Evolutionary conservation across 495 filamentous ascomycete genomes (phyloP).

Genomic region (Neurospora sp.): DNA sequence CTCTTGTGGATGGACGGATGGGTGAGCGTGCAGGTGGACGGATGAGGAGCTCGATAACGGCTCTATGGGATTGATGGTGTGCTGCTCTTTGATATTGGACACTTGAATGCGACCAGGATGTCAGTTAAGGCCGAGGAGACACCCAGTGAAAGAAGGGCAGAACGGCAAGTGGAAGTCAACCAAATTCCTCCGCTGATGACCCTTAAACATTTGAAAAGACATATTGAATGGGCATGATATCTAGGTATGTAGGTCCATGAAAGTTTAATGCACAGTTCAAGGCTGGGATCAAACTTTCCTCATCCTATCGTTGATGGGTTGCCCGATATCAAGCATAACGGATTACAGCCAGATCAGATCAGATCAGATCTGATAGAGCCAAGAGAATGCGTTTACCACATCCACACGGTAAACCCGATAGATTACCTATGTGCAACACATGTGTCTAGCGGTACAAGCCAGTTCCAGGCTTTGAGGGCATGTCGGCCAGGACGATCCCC

Average conservation of each 20-base stretch:
- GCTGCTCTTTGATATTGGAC: not conserved
- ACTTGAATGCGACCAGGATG: not conserved
- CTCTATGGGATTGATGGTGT: not conserved
- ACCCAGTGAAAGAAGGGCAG: not conserved
- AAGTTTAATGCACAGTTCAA: not conserved
- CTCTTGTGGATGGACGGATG: not conserved
- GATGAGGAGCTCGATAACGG: not conserved
- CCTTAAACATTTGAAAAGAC: not conserved
- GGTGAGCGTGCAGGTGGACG: not conserved
- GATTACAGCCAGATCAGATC: not conserved
- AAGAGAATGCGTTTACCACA: not conserved
- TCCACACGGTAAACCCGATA: not conserved
- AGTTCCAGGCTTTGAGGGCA: not conserved
- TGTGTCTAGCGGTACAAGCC: not conserved
- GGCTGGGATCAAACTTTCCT: not conserved
- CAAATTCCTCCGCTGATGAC: not conserved
- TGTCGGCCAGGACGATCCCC: not conserved
- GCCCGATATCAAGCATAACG: not conserved
- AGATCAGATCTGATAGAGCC: not conserved
- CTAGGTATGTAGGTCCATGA: not conserved
- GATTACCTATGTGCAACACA: not conserved
- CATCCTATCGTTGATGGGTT: not conserved
- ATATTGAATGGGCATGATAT: not conserved
- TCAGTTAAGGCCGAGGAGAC: not conserved
- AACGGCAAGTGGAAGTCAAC: not conserved